Evolutionary conservation across 495 filamentous ascomycete genomes (phyloP).

Genomic region (Daldinia decipiens): DNA sequence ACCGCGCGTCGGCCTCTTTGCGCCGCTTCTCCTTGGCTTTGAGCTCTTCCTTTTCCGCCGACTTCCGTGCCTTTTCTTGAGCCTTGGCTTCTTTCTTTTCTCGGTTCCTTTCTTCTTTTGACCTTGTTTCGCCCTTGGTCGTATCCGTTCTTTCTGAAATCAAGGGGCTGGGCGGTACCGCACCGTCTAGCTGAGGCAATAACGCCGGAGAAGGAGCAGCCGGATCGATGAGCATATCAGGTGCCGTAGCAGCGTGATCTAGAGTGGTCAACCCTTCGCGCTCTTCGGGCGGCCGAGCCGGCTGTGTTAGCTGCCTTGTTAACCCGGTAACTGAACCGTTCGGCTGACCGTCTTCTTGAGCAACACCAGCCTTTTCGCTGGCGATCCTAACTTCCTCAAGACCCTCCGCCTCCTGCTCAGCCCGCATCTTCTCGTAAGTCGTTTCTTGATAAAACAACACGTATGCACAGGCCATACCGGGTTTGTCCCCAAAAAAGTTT

Average conservation of each 20-base stretch:
- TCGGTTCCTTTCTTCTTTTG: conserved; percentile 63
- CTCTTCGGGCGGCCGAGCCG: conserved; percentile 57
- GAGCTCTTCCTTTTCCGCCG: conserved; percentile 70
- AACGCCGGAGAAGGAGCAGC: conserved; percentile 49
- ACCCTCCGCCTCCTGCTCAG: conserved; percentile 83
- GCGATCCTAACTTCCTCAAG: conserved; percentile 69
- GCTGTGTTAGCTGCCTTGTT: conserved; percentile 55
- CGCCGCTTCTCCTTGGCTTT: conserved; percentile 66
- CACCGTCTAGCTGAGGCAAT: conserved; percentile 43
- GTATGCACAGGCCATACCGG: conserved; percentile 92
- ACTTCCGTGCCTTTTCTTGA: conserved; percentile 62
- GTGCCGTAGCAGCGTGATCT: conserved; percentile 70
- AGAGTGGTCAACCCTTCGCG: conserved; percentile 64
- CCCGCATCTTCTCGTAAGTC: conserved; percentile 85
- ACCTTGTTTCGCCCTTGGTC: conserved; percentile 55
- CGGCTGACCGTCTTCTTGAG: conserved; percentile 55
- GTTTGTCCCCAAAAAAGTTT: conserved; percentile 96
- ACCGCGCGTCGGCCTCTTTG: conserved; percentile 47
- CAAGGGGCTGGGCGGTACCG: conserved; percentile 46
- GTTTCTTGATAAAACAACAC: conserved; percentile 98
- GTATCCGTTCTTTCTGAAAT: conserved; percentile 43
- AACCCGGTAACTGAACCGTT: conserved; percentile 53
- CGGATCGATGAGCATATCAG: conserved; percentile 50
- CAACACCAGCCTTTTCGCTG: conserved; percentile 63
- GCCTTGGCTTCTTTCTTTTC: conserved; percentile 75